A percentile compares a stretch with the other conserved stretches of the same genome.
phyloP scores from a whole-genome alignment of 2,329 filamentous ascomycete species.

The Mollisia scopiformis region DNA sequence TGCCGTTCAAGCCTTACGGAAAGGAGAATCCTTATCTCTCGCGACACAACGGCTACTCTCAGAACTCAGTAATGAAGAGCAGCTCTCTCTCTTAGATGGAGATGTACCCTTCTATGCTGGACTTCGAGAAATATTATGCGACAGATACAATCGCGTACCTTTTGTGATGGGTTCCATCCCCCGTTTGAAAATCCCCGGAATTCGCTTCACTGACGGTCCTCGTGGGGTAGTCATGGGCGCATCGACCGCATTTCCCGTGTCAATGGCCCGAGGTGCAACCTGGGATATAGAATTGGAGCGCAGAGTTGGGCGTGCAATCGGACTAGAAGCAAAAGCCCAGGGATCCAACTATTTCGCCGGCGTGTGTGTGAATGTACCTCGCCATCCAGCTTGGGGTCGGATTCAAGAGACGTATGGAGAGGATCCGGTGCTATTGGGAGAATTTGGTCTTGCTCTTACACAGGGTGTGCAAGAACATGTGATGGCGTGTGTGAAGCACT shows the following conservation, averaged over 20 bases:
- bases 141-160: slow-evolving; percentile 12
- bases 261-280: slow-evolving; percentile 32
- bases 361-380: slow-evolving; percentile 27
- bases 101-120: slow-evolving; percentile 15
- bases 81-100: slow-evolving; percentile 13
- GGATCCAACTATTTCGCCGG: slow-evolving; percentile 34
- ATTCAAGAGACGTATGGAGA: slow-evolving; percentile 38
- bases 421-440: slow-evolving; percentile 35
- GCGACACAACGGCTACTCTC: slow-evolving; percentile 6
- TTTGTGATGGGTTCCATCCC: slow-evolving; percentile 11
- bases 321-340: slow-evolving; percentile 32
- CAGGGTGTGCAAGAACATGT: slow-evolving; percentile 29
- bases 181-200: slow-evolving; percentile 14
- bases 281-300: slow-evolving; percentile 33
- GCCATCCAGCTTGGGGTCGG: slow-evolving; percentile 34
- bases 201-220: slow-evolving; percentile 33
- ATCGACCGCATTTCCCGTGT: slow-evolving; percentile 16
- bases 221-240: slow-evolving; percentile 26
- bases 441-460: slow-evolving; percentile 31
- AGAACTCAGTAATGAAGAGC: slow-evolving; percentile 8
- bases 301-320: slow-evolving; percentile 32
- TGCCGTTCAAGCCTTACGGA: slow-evolving; percentile 9
- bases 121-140: slow-evolving; percentile 5
- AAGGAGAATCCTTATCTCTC: slow-evolving; percentile 5
- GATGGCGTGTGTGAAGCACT: slow-evolving; percentile 38